Conservation (phyloP, 768 basidiomycete genomes). For the Asterophora parasitica region DNA sequence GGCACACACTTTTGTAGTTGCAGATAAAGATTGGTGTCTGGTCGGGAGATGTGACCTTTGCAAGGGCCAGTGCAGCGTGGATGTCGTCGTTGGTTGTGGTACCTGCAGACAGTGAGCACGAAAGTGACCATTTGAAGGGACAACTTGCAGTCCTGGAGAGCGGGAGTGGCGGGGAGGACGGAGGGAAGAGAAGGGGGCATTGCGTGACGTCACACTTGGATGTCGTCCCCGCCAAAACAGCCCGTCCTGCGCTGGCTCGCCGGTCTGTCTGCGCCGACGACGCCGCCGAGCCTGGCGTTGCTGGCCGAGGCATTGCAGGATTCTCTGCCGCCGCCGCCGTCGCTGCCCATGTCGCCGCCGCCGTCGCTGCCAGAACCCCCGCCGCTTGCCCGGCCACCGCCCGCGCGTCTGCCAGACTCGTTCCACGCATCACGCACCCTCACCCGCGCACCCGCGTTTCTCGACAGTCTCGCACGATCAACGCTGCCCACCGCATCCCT, state of each 20-base stretch:
- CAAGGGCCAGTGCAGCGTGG: slow-evolving; percentile 37
- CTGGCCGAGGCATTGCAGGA: slow-evolving; percentile 45
- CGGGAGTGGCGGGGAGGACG: slow-evolving; percentile 49
- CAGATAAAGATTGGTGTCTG: slow-evolving; percentile 83
- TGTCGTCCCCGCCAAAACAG: slow-evolving; percentile 13
- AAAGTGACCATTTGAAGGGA: neutral
- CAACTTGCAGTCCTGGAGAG: slow-evolving; percentile 45
- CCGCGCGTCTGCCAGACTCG: slow-evolving; percentile 22
- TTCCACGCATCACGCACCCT: slow-evolving; percentile 25
- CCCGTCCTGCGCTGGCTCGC: slow-evolving; percentile 46
- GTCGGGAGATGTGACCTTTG: slow-evolving; percentile 57
- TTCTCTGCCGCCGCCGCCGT: slow-evolving; percentile 23
- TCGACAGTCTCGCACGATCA: slow-evolving; percentile 52
- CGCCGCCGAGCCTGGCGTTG: slow-evolving; percentile 32
- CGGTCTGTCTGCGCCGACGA: slow-evolving; percentile 21
- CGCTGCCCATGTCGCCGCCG: slow-evolving; percentile 29
- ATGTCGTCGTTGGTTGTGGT: slow-evolving; percentile 53
- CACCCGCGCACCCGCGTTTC: slow-evolving; percentile 43
- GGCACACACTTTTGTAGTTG: slow-evolving; percentile 46
- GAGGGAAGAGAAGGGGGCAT: slow-evolving; percentile 32
- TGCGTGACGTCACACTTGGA: slow-evolving; percentile 29
- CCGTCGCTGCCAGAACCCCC: too few species aligned
- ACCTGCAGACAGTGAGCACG: slow-evolving; percentile 30
- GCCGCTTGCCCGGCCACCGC: slow-evolving; percentile 33
- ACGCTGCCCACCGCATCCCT: slow-evolving; percentile 62